Evolutionary conservation across 768 basidiomycete species (phyloP).

Genomic region (Lentinula lateritia): DNA sequence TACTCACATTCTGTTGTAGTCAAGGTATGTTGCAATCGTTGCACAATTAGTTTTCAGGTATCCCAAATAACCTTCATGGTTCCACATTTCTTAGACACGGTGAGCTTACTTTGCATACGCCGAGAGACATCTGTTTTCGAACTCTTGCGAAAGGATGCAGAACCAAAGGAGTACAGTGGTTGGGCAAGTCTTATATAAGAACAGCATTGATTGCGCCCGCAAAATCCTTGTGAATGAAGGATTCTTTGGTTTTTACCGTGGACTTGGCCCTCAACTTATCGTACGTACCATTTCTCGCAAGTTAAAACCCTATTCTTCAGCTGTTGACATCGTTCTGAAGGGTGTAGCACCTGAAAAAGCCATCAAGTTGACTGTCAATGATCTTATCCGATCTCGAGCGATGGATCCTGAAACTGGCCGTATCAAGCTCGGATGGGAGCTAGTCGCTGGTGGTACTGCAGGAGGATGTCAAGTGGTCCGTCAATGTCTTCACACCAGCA

Average conservation of each 20-base stretch:
- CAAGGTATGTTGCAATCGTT: constrained; percentile 47
- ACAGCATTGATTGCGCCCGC: constrained; percentile 88
- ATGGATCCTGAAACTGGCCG: constrained; percentile 96
- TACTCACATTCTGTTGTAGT: constrained; percentile 33
- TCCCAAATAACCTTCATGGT: constrained; percentile 3
- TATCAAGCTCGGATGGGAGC: constrained; percentile 87
- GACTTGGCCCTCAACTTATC: constrained; percentile 89
- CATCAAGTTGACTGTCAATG: constrained; percentile 96
- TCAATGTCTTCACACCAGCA: constrained; percentile 15
- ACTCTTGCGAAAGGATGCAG: constrained; percentile 66
- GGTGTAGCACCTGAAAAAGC: constrained; percentile 97
- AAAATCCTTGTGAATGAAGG: constrained; percentile 97
- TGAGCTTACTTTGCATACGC: constrained; percentile 18
- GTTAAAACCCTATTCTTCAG: neutral
- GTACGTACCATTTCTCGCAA: constrained; percentile 34
- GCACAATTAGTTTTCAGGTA: neutral
- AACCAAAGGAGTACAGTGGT: constrained; percentile 97
- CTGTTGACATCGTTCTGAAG: constrained; percentile 29
- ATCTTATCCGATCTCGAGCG: constrained; percentile 73
- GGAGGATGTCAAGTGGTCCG: constrained; percentile 97
- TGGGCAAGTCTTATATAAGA: constrained; percentile 95
- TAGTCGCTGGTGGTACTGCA: constrained; percentile 86
- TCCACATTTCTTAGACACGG: constrained; percentile 46
- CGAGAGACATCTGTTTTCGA: neutral
- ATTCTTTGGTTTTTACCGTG: constrained; percentile 91